Conservation (phyloP, 768 basidiomycete genomes). For the Agaricus bisporus region DNA sequence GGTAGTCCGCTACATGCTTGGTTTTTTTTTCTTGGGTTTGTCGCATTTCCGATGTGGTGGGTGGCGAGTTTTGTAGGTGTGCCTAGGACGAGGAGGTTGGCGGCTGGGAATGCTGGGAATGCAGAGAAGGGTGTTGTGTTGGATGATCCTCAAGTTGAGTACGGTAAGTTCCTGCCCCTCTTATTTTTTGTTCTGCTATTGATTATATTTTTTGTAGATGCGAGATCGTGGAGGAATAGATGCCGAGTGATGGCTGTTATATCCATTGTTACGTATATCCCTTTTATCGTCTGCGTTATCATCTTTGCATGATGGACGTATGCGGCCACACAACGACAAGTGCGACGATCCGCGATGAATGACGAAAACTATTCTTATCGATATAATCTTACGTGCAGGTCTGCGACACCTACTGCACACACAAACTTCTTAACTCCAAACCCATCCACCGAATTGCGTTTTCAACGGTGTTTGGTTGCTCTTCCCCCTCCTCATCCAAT, state of each 20-base stretch:
- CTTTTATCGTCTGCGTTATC: constrained; percentile 70
- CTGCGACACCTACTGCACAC: too few species aligned
- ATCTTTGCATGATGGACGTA: constrained; percentile 40
- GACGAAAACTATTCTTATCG: constrained; percentile 5
- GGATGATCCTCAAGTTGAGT: constrained; percentile 77
- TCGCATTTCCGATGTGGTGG: constrained; percentile 64
- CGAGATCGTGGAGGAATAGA: constrained; percentile 65
- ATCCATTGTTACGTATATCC: constrained; percentile 70
- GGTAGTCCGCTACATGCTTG: constrained; percentile 66
- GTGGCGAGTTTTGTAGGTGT: constrained; percentile 41
- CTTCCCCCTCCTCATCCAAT: too few species aligned
- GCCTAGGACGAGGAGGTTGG: constrained; percentile 58
- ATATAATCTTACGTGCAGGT: background rate
- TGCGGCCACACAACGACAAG: background rate
- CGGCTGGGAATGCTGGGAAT: constrained; percentile 29
- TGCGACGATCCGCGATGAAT: background rate
- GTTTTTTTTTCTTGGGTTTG: constrained; percentile 74
- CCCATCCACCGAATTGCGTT: too few species aligned
- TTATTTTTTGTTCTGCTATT: background rate
- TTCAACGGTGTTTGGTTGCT: too few species aligned
- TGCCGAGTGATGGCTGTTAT: constrained; percentile 68
- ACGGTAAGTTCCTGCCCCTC: constrained; percentile 40
- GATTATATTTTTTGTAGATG: constrained; percentile 38
- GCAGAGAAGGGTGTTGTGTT: constrained; percentile 65
- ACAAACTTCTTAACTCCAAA: too few species aligned